Evolutionary conservation across 495 filamentous ascomycete species (phyloP).

Genomic region (Penicillium riverlandense): DNA sequence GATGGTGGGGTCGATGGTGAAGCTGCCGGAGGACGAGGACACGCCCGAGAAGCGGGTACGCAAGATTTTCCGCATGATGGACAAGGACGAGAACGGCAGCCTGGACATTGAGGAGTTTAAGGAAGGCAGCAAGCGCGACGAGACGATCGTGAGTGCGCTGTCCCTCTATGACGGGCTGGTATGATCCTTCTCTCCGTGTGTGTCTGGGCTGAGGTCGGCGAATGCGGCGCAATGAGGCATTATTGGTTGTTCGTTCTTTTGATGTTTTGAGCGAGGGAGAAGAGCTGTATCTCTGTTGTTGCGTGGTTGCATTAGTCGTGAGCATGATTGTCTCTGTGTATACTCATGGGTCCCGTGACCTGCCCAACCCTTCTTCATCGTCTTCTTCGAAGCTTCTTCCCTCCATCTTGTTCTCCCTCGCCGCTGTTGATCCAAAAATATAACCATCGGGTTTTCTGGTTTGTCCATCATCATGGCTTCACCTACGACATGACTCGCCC

Average conservation of each 20-base stretch:
- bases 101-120: slow-evolving; percentile 96
- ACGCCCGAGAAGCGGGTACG: slow-evolving; percentile 95
- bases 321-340: slow-evolving; percentile 1
- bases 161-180: slow-evolving; percentile 95
- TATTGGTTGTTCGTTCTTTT: neutral
- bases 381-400: too few species aligned
- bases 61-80: slow-evolving; percentile 99
- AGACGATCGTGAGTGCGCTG: slow-evolving; percentile 96
- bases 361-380: neutral
- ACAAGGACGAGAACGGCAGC: slow-evolving; percentile 97
- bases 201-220: slow-evolving; percentile 10
- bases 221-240: slow-evolving; percentile 22
- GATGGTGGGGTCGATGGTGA: slow-evolving; percentile 99
- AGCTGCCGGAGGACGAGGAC: slow-evolving; percentile 96
- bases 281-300: too few species aligned
- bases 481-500: too few species aligned
- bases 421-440: neutral
- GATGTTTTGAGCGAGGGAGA: too few species aligned
- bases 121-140: slow-evolving; percentile 95
- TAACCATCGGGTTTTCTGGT: too few species aligned
- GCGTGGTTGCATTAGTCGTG: neutral
- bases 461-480: too few species aligned
- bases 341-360: slow-evolving; percentile 3
- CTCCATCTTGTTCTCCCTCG: neutral
- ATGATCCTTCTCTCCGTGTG: slow-evolving; percentile 23